phyloP scores from a whole-genome alignment of 495 filamentous ascomycete genomes.

The Lasiosphaeria hispida region DNA sequence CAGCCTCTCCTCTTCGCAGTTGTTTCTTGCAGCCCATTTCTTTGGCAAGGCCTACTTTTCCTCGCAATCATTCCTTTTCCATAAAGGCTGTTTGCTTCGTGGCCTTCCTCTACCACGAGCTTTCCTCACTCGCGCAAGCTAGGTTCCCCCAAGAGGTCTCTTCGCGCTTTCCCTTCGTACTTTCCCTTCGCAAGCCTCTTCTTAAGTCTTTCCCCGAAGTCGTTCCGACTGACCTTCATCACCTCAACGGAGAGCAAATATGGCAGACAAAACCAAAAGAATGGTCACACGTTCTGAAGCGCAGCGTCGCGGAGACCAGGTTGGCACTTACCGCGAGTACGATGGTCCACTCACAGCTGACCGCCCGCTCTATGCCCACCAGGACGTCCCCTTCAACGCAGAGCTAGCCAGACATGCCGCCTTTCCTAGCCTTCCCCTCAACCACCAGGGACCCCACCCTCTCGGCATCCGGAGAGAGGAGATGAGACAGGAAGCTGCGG shows the following conservation, averaged over 20 bases:
- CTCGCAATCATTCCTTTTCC: too few species aligned
- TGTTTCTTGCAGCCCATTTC: too few species aligned
- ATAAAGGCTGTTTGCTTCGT: too few species aligned
- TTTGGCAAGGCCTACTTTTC: too few species aligned
- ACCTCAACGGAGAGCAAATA: neutral
- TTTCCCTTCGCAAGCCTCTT: too few species aligned
- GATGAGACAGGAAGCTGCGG: neutral
- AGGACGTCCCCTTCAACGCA: constrained; percentile 14
- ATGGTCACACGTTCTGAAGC: constrained; percentile 8
- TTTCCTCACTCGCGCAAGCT: too few species aligned
- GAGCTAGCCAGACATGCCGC: constrained; percentile 19
- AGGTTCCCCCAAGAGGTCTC: too few species aligned
- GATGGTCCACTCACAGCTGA: constrained; percentile 9
- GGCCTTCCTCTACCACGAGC: too few species aligned
- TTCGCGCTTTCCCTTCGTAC: too few species aligned
- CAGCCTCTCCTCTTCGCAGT: too few species aligned
- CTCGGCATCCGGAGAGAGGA: constrained; percentile 16
- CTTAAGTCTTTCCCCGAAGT: too few species aligned
- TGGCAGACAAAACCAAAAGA: neutral
- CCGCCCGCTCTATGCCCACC: constrained; percentile 15
- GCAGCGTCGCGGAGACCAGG: neutral
- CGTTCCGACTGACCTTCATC: too few species aligned
- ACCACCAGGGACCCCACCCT: constrained; percentile 17
- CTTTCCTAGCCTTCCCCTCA: constrained; percentile 20
- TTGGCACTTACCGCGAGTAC: constrained; percentile 13